These are phyloP conservation scores for Panaeolus papilionaceus DNA, from an alignment of 768 basidiomycete species.

Conservation along the genomic window DNA sequence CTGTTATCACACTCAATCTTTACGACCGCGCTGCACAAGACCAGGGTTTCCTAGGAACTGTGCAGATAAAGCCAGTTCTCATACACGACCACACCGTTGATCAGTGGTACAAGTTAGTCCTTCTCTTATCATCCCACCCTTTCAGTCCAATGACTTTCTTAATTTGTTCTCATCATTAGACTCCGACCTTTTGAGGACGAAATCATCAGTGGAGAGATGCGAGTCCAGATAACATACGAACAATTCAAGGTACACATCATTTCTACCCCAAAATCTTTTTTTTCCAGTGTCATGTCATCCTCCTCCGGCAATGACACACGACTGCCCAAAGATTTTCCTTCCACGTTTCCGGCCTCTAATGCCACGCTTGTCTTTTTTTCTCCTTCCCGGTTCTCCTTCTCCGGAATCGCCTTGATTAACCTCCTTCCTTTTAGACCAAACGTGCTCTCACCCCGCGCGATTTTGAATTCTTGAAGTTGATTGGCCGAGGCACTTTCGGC, in stretches of 20 bases:
- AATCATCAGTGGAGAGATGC: constrained; percentile 89
- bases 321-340: constrained; percentile 6
- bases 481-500: constrained; percentile 97
- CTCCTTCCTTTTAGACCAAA: constrained; percentile 63
- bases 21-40: constrained; percentile 88
- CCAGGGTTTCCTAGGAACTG: constrained; percentile 88
- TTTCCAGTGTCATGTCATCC: constrained; percentile 10
- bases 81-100: constrained; percentile 95
- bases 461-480: constrained; percentile 98
- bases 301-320: constrained; percentile 14
- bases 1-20: constrained; percentile 84
- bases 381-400: constrained; percentile 16
- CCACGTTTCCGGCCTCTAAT: constrained; percentile 11
- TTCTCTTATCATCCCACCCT: constrained; percentile 14
- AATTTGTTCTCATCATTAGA: constrained; percentile 42
- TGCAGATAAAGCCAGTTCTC: constrained; percentile 90
- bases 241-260: constrained; percentile 72
- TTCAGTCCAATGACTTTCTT: constrained; percentile 22
- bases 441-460: constrained; percentile 91
- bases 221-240: constrained; percentile 93
- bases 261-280: constrained; percentile 16
- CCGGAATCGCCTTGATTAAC: constrained; percentile 20
- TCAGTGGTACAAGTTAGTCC: constrained; percentile 93
- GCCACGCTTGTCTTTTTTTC: constrained; percentile 12
- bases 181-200: constrained; percentile 81